Conservation (phyloP, 2,329 filamentous ascomycete genomes). For the Apiospora hydei region DNA sequence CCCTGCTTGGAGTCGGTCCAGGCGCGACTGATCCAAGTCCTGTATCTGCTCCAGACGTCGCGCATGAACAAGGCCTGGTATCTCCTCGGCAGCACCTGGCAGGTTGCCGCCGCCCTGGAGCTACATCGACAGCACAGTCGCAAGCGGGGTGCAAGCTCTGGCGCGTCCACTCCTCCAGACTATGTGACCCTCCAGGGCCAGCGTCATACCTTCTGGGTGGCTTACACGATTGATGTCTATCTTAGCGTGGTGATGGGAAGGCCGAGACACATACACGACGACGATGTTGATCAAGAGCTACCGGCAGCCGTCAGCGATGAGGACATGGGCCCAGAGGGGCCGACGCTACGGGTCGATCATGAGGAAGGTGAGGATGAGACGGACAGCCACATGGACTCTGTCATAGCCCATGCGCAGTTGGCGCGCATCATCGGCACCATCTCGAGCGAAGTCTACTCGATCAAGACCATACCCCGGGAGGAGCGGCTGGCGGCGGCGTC, state of each 20-base stretch:
- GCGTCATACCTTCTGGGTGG: constrained; percentile 66
- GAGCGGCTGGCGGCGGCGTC: constrained; percentile 48
- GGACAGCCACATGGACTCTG: constrained; percentile 59
- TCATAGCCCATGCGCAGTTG: constrained; percentile 50
- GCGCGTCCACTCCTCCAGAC: constrained; percentile 34
- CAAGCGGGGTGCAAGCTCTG: background rate
- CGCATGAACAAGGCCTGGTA: constrained; percentile 69
- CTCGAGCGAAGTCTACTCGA: constrained; percentile 50
- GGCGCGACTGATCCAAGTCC: constrained; percentile 62
- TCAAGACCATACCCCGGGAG: constrained; percentile 43
- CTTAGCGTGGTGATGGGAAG: constrained; percentile 69
- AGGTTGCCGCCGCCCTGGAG: constrained; percentile 56
- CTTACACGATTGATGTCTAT: constrained; percentile 69
- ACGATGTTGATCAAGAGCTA: constrained; percentile 69
- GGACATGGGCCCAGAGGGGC: constrained; percentile 55
- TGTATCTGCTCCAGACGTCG: constrained; percentile 65
- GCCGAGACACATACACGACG: constrained; percentile 66
- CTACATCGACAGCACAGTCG: constrained; percentile 43
- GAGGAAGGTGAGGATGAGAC: constrained; percentile 5
- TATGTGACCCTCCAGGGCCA: constrained; percentile 52
- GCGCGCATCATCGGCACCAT: constrained; percentile 47
- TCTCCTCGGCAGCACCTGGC: constrained; percentile 63
- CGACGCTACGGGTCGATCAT: background rate
- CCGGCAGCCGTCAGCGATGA: constrained; percentile 64
- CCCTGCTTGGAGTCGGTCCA: constrained; percentile 64